Percentiles rank a stretch among this genome's conserved stretches.
phyloP scores from a whole-genome alignment of 1,139 yeast species.

The Suzukiozyma palmioleophila region DNA sequence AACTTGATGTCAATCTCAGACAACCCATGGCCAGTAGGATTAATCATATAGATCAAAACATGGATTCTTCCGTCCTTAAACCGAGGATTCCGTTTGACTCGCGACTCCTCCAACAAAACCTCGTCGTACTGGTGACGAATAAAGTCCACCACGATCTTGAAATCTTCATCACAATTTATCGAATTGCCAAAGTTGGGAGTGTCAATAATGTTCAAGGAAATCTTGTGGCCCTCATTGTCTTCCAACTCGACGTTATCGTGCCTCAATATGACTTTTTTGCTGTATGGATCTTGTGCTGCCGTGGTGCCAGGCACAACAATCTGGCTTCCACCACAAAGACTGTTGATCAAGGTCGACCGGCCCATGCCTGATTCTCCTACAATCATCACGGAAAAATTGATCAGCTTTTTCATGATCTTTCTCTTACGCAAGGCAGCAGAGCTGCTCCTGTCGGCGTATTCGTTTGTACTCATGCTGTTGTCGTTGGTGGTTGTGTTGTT shows the following conservation, averaged over 20 bases:
- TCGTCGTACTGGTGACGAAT: slow-evolving; percentile 49
- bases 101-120: slow-evolving; percentile 44
- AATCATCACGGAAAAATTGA: slow-evolving; percentile 53
- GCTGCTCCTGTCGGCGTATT: slow-evolving; percentile 15
- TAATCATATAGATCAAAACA: slow-evolving; percentile 42
- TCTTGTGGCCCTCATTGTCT: slow-evolving; percentile 49
- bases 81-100: slow-evolving; percentile 45
- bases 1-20: slow-evolving; percentile 39
- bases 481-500: too few relatives aligned
- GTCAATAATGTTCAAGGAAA: slow-evolving; percentile 43
- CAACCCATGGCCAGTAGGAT: slow-evolving; percentile 47
- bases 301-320: slow-evolving; percentile 46
- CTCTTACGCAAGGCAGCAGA: slow-evolving; percentile 50
- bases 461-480: background rate
- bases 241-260: slow-evolving; percentile 49
- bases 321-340: slow-evolving; percentile 76
- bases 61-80: slow-evolving; percentile 48
- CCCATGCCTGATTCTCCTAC: slow-evolving; percentile 62
- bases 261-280: slow-evolving; percentile 40
- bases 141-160: slow-evolving; percentile 43
- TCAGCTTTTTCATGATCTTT: slow-evolving; percentile 52
- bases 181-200: slow-evolving; percentile 82
- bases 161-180: slow-evolving; percentile 45
- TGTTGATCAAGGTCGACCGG: slow-evolving; percentile 57
- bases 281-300: slow-evolving; percentile 38